phyloP scores from a whole-genome alignment of 345 rosid genomes.

The Sisymbrium irio region DNA sequence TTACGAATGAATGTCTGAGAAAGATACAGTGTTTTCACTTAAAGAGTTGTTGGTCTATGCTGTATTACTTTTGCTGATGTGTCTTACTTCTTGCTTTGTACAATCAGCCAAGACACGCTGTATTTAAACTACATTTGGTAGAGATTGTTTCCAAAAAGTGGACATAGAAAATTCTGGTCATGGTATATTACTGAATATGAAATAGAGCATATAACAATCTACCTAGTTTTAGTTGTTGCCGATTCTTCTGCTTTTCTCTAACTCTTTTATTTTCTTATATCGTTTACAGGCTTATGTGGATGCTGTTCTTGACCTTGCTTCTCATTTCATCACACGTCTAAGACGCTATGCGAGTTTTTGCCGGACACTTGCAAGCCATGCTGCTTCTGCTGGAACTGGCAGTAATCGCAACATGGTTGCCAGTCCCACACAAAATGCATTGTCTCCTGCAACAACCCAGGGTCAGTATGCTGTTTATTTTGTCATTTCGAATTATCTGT shows the following conservation, averaged over 20 bases:
- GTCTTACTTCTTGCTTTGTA: conserved; percentile 7
- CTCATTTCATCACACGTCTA: conserved; percentile 94
- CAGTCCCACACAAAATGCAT: conserved; percentile 82
- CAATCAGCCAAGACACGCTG: conserved; percentile 2
- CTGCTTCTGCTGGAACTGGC: conserved; percentile 91
- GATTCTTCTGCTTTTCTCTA: background rate
- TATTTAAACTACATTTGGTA: conserved; percentile 1
- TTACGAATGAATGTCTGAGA: background rate
- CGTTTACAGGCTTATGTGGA: conserved; percentile 91
- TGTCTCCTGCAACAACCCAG: conserved; percentile 71
- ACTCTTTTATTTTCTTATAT: conserved; percentile 5
- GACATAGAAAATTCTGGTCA: background rate
- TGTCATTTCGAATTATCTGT: conserved; percentile 6
- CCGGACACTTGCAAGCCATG: conserved; percentile 95
- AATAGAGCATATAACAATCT: conserved; percentile 14
- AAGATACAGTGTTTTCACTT: conserved; percentile 9
- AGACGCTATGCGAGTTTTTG: conserved; percentile 99
- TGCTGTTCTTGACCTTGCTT: conserved; percentile 97
- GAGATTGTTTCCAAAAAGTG: conserved; percentile 1
- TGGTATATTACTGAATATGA: conserved; percentile 6
- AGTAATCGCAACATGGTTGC: conserved; percentile 79
- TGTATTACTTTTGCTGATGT: conserved; percentile 12
- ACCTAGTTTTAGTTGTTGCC: background rate
- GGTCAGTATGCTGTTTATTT: conserved; percentile 51
- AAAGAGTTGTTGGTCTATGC: background rate